Base-by-base conservation (phyloP, 1,284 basidiomycete species). In the Heterobasidion annosum region DNA sequence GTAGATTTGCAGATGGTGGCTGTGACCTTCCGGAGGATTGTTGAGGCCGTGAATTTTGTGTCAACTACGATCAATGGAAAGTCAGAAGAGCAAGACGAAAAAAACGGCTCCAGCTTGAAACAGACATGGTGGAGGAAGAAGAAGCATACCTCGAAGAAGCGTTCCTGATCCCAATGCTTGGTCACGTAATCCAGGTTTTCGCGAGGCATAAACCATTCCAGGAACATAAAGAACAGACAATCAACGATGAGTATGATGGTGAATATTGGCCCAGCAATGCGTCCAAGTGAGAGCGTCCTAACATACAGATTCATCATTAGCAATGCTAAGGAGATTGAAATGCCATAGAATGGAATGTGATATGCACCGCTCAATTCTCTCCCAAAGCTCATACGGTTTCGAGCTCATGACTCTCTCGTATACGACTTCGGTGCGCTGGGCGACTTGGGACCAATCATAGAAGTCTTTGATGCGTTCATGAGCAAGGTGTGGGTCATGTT, bases 371-470 rank as follows among this genome's bases (percentile, higher is more conserved):
- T 74, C 69, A 57, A 96, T 78, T 8, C 93, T 75, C 52, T 85
- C 82, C 73, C 81, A 82, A 18, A 93, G 71, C 19, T 83, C 83
- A 49, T 78, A 78, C 37, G 82, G 78, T 8, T 77, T 73, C 0
- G 78, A 76, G 2, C 69, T 68, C 61, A 93, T 68, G 9, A 90
- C 88, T 1, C 78, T 71, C 1, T 75, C 68, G 65, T 99, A 99
- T 0, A 99, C 94, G 0, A 64, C 68, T 64, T 98, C 93, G 1
- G 93, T 93, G 10, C 95, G 78, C 48, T 73, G 73, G 0, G 93
- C 80, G 12, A 98, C 84, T n/a, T 86, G 75, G 0, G 70, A 70
- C 96, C 96, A 99, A 53, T 85, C 82, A 68, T 99, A 99, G 71
- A 98, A 94, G 2, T 71, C 74, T 59, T 79, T 81, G 51, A 98